Evolutionary conservation across 164 flowering plant genomes (phyloP).

Genomic region (Stephania yunnanensis): DNA sequence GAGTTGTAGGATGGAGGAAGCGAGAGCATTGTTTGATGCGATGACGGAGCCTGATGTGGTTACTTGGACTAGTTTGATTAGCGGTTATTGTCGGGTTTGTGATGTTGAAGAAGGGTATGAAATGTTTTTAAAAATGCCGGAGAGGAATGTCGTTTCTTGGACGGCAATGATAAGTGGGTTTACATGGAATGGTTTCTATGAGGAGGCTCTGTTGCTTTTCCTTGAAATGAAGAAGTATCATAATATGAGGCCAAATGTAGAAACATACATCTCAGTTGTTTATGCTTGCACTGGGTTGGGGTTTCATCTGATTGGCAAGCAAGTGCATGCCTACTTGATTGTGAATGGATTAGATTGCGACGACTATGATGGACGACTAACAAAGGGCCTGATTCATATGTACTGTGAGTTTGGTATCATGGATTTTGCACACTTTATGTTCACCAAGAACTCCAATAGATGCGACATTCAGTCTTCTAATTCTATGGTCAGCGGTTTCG

Average conservation of each 20-base stretch:
- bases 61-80: conserved; percentile 59
- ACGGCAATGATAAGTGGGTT: conserved; percentile 73
- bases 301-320: conserved; percentile 38
- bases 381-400: conserved; percentile 46
- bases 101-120: conserved; percentile 40
- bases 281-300: conserved; percentile 53
- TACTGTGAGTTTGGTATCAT: conserved; percentile 38
- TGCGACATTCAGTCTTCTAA: conserved; percentile 29
- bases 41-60: conserved; percentile 41
- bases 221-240: conserved; percentile 25
- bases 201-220: conserved; percentile 42
- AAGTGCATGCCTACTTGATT: conserved; percentile 47
- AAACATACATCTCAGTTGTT: conserved; percentile 45
- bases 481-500: conserved; percentile 44
- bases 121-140: conserved; percentile 46
- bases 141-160: conserved; percentile 57
- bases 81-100: conserved; percentile 53
- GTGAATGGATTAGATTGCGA: conserved; percentile 25
- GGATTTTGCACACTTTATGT: conserved; percentile 36
- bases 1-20: conserved; percentile 38
- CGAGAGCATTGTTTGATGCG: conserved; percentile 38
- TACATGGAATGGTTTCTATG: conserved; percentile 45
- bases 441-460: conserved; percentile 15
- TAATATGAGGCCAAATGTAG: conserved; percentile 34
- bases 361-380: conserved; percentile 38